phyloP scores from a whole-genome alignment of 306 rosid genomes.

The Myrica gale region DNA sequence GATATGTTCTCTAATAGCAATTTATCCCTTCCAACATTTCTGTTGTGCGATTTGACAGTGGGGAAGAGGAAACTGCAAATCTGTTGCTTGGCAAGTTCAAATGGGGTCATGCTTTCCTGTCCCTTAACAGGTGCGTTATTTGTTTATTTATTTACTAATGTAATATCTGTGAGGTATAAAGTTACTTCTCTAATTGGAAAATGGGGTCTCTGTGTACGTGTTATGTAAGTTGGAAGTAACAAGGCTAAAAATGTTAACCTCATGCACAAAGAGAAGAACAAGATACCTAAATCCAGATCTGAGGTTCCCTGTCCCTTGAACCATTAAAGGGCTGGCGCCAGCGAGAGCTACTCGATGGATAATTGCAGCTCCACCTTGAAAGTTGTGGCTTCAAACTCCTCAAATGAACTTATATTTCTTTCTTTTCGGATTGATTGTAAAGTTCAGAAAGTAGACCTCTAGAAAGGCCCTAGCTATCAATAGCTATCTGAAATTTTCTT shows the following conservation, averaged over 20 bases:
- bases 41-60: constrained; percentile 51
- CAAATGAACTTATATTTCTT: not conserved
- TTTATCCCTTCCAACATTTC: not conserved
- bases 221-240: constrained; percentile 11
- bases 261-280: not conserved
- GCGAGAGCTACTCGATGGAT: not conserved
- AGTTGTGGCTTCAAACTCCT: constrained; percentile 14
- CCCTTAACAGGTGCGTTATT: constrained; percentile 67
- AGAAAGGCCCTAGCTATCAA: constrained; percentile 9
- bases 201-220: not conserved
- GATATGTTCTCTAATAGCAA: not conserved
- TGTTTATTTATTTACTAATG: constrained; percentile 4
- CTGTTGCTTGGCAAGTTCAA: constrained; percentile 87
- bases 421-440: constrained; percentile 7
- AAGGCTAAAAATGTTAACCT: not conserved
- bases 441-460: not conserved
- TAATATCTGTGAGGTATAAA: not conserved
- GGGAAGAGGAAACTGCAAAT: constrained; percentile 89
- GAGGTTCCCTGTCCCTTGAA: not conserved
- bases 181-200: constrained; percentile 9
- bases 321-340: not conserved
- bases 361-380: not conserved
- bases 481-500: not conserved
- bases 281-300: not conserved
- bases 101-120: constrained; percentile 93